Percentiles rank a stretch among this genome's conserved stretches.
Conservation (phyloP, 2,329 filamentous ascomycete species). For the Didymella pomorum region DNA sequence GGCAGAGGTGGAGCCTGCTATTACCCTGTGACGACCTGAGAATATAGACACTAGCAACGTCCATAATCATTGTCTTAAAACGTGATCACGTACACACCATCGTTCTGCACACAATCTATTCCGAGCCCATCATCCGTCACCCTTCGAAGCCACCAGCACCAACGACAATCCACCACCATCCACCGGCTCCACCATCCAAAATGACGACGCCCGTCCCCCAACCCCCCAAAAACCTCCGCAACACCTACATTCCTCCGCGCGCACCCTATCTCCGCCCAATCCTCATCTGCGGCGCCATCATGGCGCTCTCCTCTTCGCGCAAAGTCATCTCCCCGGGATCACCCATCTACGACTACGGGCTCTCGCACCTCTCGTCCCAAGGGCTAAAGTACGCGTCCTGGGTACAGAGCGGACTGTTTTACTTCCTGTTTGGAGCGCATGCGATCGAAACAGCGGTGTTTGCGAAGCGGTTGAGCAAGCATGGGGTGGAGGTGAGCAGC, state of each 20-base stretch:
- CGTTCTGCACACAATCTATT: background rate
- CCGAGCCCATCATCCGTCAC: too few relatives aligned
- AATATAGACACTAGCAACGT: background rate
- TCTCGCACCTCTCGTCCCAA: conserved; percentile 18
- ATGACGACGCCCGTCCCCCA: conserved; percentile 6
- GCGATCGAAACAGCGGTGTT: conserved; percentile 34
- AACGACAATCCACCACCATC: too few relatives aligned
- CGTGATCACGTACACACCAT: too few relatives aligned
- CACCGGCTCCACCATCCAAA: background rate
- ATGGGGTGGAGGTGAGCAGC: conserved; percentile 29
- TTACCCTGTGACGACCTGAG: background rate
- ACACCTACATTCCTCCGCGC: conserved; percentile 30
- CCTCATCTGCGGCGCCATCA: conserved; percentile 34
- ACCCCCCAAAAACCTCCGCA: conserved; percentile 25
- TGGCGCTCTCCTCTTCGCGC: conserved; percentile 31
- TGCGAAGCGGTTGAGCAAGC: conserved; percentile 23
- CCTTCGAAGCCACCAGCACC: too few relatives aligned
- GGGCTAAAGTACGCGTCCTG: conserved; percentile 28
- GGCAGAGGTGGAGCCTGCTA: conserved; percentile 4
- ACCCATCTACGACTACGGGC: conserved; percentile 26
- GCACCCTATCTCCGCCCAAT: conserved; percentile 30
- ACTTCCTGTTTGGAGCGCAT: conserved; percentile 36
- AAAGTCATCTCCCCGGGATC: conserved; percentile 32
- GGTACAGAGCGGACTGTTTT: conserved; percentile 35
- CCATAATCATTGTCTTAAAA: too few relatives aligned